A percentile compares a stretch with the other conserved stretches of the same genome.
These are phyloP conservation scores for Lophiostoma macrostomum DNA, from an alignment of 495 filamentous ascomycete species.

Conservation along the genomic window DNA sequence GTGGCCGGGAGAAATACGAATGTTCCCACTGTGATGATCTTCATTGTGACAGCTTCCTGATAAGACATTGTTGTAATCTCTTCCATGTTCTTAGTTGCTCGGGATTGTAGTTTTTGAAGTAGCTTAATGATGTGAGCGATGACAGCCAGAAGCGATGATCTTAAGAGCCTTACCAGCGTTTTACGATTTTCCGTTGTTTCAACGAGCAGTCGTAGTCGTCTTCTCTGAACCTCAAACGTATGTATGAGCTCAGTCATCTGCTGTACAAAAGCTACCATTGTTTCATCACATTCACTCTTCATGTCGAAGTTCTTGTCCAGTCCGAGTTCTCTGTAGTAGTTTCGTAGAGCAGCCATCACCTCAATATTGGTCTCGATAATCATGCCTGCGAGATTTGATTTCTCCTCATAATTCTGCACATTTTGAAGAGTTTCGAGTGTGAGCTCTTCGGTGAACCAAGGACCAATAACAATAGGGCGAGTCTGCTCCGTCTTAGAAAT, in stretches of 20 bases:
- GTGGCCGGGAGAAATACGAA: slow-evolving; percentile 47
- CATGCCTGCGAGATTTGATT: slow-evolving; percentile 38
- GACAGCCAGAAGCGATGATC: background rate
- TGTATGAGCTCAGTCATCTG: slow-evolving; percentile 42
- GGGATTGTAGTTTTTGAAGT: slow-evolving; percentile 39
- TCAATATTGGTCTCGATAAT: slow-evolving; percentile 44
- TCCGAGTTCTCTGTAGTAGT: slow-evolving; percentile 40
- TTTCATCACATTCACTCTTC: slow-evolving; percentile 25
- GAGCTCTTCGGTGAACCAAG: slow-evolving; percentile 21
- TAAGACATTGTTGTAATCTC: slow-evolving; percentile 40
- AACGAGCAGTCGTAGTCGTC: slow-evolving; percentile 38
- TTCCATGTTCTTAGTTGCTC: slow-evolving; percentile 41
- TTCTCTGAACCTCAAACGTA: slow-evolving; percentile 42
- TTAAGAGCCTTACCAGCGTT: slow-evolving; percentile 38
- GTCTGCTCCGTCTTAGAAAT: slow-evolving; percentile 1
- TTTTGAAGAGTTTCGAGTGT: slow-evolving; percentile 36
- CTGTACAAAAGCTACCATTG: slow-evolving; percentile 36
- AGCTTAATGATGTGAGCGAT: slow-evolving; percentile 27
- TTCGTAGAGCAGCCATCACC: slow-evolving; percentile 38
- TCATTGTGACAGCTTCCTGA: slow-evolving; percentile 43
- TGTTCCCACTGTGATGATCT: slow-evolving; percentile 46
- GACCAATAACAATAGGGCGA: no score
- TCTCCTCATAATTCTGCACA: slow-evolving; percentile 43
- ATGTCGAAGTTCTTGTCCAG: slow-evolving; percentile 38
- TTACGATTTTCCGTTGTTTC: slow-evolving; percentile 42